These are phyloP conservation scores for Xerocomellus dryophilus DNA, from an alignment of 768 basidiomycete genomes.

Conservation along the genomic window DNA sequence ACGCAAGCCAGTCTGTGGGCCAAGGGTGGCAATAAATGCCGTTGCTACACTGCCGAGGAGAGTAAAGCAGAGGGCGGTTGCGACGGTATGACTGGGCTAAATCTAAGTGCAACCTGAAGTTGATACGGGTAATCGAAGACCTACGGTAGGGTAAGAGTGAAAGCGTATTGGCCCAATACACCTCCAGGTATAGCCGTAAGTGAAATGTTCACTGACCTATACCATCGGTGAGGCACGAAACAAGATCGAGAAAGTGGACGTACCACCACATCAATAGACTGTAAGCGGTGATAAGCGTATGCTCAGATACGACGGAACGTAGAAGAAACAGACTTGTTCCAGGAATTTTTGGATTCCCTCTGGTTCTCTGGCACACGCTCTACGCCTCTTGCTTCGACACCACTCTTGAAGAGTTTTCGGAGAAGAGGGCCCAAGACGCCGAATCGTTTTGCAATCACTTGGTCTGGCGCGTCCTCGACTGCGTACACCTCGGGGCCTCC, in stretches of 20 bases:
- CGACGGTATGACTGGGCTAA: slow-evolving; percentile 39
- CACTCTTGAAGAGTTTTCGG: slow-evolving; percentile 42
- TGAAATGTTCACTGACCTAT: slow-evolving; percentile 47
- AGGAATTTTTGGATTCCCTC: slow-evolving; percentile 41
- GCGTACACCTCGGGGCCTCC: not conserved
- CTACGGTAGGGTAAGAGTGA: slow-evolving; percentile 45
- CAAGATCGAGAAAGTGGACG: not conserved
- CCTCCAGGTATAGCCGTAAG: slow-evolving; percentile 51
- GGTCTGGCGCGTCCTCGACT: slow-evolving; percentile 28
- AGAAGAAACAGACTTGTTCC: slow-evolving; percentile 39
- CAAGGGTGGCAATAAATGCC: slow-evolving; percentile 53
- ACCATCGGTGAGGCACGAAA: not conserved
- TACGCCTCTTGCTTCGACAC: slow-evolving; percentile 54
- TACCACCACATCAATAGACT: slow-evolving; percentile 49
- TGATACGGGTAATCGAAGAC: slow-evolving; percentile 13
- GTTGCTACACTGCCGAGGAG: slow-evolving; percentile 41
- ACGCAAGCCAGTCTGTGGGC: slow-evolving; percentile 50
- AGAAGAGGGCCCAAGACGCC: slow-evolving; percentile 32
- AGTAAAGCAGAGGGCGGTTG: slow-evolving; percentile 44
- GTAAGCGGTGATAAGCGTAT: not conserved
- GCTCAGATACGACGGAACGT: not conserved
- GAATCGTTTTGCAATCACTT: slow-evolving; percentile 30
- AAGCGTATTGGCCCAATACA: slow-evolving; percentile 45
- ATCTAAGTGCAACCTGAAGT: not conserved
- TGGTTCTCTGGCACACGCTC: slow-evolving; percentile 53